Percentiles rank a stretch among this genome's conserved stretches.
These are phyloP conservation scores for Pulveroboletus ravenelii DNA, from an alignment of 768 basidiomycete genomes.

Conservation along the genomic window DNA sequence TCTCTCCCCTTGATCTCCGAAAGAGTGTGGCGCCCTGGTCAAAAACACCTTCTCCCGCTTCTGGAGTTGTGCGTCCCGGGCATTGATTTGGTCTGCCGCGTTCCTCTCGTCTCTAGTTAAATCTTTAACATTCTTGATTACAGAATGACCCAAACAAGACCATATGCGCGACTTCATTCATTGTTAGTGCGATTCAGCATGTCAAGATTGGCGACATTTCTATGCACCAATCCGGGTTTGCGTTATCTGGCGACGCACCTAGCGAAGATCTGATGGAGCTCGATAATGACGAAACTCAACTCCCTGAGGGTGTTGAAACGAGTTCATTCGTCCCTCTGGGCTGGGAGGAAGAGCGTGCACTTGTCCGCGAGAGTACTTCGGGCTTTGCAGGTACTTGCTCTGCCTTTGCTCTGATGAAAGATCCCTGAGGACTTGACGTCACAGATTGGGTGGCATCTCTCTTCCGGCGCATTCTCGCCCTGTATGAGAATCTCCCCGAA, in stretches of 20 bases:
- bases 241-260: slow-evolving; percentile 50
- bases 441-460: slow-evolving; percentile 78
- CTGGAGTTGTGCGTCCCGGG: slow-evolving; percentile 88
- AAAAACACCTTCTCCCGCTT: slow-evolving; percentile 82
- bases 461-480: slow-evolving; percentile 69
- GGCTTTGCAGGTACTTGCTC: slow-evolving; percentile 60
- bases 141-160: slow-evolving; percentile 83
- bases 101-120: neutral
- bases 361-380: slow-evolving; percentile 74
- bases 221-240: slow-evolving; percentile 50
- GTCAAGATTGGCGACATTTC: slow-evolving; percentile 77
- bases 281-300: slow-evolving; percentile 39
- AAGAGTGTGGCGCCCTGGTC: slow-evolving; percentile 76
- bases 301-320: slow-evolving; percentile 48
- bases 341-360: slow-evolving; percentile 62
- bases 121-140: neutral
- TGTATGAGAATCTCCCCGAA: slow-evolving; percentile 92
- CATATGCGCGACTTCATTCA: slow-evolving; percentile 74
- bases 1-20: slow-evolving; percentile 74
- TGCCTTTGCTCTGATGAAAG: neutral
- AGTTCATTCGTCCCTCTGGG: slow-evolving; percentile 38
- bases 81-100: slow-evolving; percentile 68
- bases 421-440: slow-evolving; percentile 1
- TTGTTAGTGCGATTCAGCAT: slow-evolving; percentile 65
- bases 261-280: slow-evolving; percentile 52